A percentile compares a stretch with the other conserved stretches of the same genome.
phyloP scores from a whole-genome alignment of 2,329 filamentous ascomycete species.

The Verticillium nubilum region DNA sequence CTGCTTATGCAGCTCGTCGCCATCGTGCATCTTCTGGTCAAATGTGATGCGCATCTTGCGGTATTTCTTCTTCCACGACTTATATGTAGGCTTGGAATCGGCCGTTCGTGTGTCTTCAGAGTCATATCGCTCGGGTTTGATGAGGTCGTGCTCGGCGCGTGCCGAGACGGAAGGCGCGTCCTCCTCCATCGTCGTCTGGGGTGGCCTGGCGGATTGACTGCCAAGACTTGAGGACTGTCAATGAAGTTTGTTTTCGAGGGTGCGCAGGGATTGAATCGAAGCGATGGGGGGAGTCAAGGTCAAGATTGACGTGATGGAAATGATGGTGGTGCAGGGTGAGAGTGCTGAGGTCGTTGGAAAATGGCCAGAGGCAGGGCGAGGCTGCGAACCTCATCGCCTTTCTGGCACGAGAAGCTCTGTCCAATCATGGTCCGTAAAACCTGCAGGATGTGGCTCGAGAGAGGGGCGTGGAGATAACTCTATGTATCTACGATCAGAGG shows the following conservation, averaged over 20 bases:
- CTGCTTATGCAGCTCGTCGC: slow-evolving; percentile 74
- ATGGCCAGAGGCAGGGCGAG: neutral
- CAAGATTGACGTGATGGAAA: too few relatives aligned
- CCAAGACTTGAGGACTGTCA: too few relatives aligned
- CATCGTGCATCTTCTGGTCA: slow-evolving; percentile 71
- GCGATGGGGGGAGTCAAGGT: too few relatives aligned
- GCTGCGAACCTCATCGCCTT: neutral
- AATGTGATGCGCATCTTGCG: slow-evolving; percentile 81
- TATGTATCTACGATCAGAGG: neutral
- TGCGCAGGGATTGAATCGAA: too few relatives aligned
- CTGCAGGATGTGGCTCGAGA: neutral
- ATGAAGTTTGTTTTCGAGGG: neutral
- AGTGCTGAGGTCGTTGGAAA: neutral
- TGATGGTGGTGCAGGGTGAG: slow-evolving; percentile 14
- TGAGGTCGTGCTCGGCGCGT: slow-evolving; percentile 18
- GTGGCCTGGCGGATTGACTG: too few relatives aligned
- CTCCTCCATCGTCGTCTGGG: slow-evolving; percentile 19
- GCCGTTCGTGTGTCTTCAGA: slow-evolving; percentile 25
- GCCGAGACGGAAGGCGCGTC: slow-evolving; percentile 13
- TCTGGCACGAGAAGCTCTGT: neutral
- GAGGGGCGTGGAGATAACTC: neutral
- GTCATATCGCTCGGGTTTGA: slow-evolving; percentile 36
- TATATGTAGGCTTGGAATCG: slow-evolving; percentile 50
- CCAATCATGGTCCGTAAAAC: neutral
- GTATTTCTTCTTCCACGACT: slow-evolving; percentile 88